Evolutionary conservation across 1,139 yeast genomes (phyloP).

Genomic region (Suhomyces bolitotheri): DNA sequence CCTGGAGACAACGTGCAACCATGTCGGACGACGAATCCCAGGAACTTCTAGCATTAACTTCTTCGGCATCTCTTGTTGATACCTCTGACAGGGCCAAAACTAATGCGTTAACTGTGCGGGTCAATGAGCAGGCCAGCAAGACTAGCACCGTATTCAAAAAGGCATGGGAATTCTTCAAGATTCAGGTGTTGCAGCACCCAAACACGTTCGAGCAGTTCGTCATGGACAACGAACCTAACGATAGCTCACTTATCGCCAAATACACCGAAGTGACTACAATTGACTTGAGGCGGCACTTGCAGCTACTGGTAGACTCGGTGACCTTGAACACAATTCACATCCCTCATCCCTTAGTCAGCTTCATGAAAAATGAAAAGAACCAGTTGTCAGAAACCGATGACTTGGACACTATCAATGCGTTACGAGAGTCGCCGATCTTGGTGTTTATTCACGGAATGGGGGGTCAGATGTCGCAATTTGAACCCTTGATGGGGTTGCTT

Average conservation of each 20-base stretch:
- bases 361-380: constrained; percentile 42
- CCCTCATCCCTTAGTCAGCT: constrained; percentile 54
- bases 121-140: constrained; percentile 7
- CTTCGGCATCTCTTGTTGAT: constrained; percentile 4
- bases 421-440: constrained; percentile 55
- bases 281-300: constrained; percentile 26
- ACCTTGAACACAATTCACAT: constrained; percentile 47
- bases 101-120: not conserved
- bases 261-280: constrained; percentile 41
- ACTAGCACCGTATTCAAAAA: constrained; percentile 28
- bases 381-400: constrained; percentile 20
- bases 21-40: constrained; percentile 13
- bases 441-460: constrained; percentile 75
- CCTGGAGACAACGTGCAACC: too few relatives aligned
- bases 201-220: constrained; percentile 46
- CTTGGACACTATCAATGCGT: constrained; percentile 32
- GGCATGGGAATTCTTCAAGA: constrained; percentile 28
- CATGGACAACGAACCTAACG: constrained; percentile 49
- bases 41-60: constrained; percentile 12
- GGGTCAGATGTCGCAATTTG: constrained; percentile 76
- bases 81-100: not conserved
- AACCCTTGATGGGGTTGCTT: constrained; percentile 60
- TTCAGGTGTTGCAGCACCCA: constrained; percentile 23
- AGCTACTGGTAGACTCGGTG: constrained; percentile 34
- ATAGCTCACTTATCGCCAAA: constrained; percentile 55